Conservation (phyloP, 768 basidiomycete genomes). For the Phylloporus arenicola region DNA sequence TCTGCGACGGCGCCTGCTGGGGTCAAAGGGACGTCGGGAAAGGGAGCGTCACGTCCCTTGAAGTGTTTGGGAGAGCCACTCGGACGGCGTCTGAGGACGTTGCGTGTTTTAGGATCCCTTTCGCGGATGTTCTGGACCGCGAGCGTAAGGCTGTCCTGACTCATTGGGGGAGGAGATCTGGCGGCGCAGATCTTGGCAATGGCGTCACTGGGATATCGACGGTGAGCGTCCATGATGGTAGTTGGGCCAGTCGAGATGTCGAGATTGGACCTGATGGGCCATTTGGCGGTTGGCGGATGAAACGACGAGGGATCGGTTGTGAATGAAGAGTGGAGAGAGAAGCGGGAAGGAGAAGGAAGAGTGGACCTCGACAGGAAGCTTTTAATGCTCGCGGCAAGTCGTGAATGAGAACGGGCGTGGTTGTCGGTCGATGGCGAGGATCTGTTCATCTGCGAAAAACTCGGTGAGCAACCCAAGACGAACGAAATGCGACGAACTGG, state of each 20-base stretch:
- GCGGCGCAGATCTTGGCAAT: conserved; percentile 3
- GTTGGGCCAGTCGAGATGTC: conserved; percentile 14
- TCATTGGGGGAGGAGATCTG: neutral
- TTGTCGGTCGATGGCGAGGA: conserved; percentile 4
- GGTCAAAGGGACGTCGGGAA: conserved; percentile 19
- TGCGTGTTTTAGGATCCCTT: conserved; percentile 21
- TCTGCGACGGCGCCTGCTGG: conserved; percentile 43
- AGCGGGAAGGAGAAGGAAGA: conserved; percentile 16
- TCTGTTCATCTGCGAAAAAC: too few species aligned
- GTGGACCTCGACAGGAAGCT: conserved; percentile 33
- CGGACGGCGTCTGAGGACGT: conserved; percentile 29
- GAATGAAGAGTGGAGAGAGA: conserved; percentile 15
- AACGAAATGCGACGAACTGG: too few species aligned
- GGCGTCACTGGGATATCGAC: conserved; percentile 18
- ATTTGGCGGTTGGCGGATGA: conserved; percentile 4
- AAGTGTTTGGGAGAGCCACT: conserved; percentile 23
- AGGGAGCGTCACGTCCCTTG: conserved; percentile 9
- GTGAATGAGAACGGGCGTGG: conserved; percentile 12
- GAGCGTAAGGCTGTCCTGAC: conserved; percentile 12
- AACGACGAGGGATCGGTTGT: conserved; percentile 8
- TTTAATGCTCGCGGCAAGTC: conserved; percentile 29
- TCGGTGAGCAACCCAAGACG: too few species aligned
- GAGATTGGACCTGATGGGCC: conserved; percentile 20
- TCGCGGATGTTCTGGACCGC: conserved; percentile 6
- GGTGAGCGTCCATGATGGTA: conserved; percentile 11